Percentiles rank a stretch among this genome's conserved stretches.
phyloP scores from a whole-genome alignment of 345 rosid genomes.

The Eucalyptus lansdowneana region DNA sequence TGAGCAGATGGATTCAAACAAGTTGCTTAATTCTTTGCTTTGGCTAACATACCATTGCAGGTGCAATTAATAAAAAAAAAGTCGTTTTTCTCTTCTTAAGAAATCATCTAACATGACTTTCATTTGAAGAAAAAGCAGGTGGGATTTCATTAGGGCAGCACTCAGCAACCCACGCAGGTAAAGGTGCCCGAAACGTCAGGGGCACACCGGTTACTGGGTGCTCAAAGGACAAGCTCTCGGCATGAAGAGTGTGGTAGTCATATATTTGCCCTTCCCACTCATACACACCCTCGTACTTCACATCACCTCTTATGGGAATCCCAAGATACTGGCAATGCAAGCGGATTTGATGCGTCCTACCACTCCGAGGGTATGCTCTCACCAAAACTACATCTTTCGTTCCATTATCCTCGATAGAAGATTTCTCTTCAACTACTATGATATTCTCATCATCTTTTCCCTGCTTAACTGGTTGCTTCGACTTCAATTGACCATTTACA shows the following conservation, averaged over 20 bases:
- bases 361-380: conserved; percentile 70
- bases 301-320: conserved; percentile 71
- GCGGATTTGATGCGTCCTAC: conserved; percentile 90
- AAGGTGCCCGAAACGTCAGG: conserved; percentile 36
- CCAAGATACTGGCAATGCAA: conserved; percentile 89
- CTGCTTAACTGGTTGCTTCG: conserved; percentile 6
- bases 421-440: conserved; percentile 36
- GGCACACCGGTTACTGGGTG: conserved; percentile 53
- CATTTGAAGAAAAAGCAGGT: neutral
- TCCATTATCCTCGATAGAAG: conserved; percentile 1
- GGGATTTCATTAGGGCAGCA: neutral
- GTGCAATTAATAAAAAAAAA: neutral
- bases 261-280: conserved; percentile 51
- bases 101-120: neutral
- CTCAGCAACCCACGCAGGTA: conserved; percentile 53
- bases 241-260: conserved; percentile 75
- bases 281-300: conserved; percentile 72
- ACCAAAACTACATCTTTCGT: conserved; percentile 47
- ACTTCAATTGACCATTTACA: conserved; percentile 22
- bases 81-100: neutral
- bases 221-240: conserved; percentile 66
- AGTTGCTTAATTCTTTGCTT: neutral
- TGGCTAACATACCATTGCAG: neutral
- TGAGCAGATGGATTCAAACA: neutral
- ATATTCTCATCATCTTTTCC: conserved; percentile 4